A percentile compares a stretch with the other conserved stretches of the same genome.
phyloP scores from a whole-genome alignment of 163 green algal genomes.

The Smithsoniella earleae region DNA sequence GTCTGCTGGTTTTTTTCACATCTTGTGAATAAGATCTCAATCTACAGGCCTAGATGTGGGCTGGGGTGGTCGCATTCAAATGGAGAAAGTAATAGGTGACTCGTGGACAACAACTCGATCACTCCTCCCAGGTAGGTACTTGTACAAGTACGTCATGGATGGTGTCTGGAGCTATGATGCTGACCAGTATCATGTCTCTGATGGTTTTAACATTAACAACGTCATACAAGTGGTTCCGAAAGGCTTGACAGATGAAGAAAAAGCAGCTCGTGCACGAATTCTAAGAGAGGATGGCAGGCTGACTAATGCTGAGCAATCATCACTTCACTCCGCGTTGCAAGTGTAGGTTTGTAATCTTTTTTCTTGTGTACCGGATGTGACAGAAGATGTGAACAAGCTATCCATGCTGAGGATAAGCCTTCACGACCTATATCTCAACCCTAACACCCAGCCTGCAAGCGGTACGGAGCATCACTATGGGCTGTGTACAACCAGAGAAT shows the following conservation, averaged over 20 bases:
- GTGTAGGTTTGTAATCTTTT: no score
- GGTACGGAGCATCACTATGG: no score
- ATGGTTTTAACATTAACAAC: conserved; percentile 23
- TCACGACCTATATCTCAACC: no score
- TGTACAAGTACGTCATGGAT: conserved; percentile 29
- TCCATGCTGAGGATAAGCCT: no score
- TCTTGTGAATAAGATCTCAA: no score
- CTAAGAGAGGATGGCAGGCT: not conserved
- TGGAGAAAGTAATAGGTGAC: conserved; percentile 12
- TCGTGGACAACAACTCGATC: not conserved
- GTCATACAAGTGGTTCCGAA: not conserved
- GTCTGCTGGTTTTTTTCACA: no score
- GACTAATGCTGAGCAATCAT: conserved; percentile 8
- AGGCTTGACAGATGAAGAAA: not conserved
- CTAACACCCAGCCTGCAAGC: no score
- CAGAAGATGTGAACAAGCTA: no score
- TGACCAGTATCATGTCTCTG: not conserved
- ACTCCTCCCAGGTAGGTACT: conserved; percentile 7
- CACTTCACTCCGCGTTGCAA: no score
- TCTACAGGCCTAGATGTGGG: conserved; percentile 24
- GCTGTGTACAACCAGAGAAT: no score
- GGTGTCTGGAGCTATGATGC: conserved; percentile 23
- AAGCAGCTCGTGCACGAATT: not conserved
- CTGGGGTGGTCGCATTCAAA: not conserved
- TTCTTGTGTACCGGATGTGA: no score